Base-by-base conservation (phyloP, 257 asterid genomes). In the Gentiana macrophylla region DNA sequence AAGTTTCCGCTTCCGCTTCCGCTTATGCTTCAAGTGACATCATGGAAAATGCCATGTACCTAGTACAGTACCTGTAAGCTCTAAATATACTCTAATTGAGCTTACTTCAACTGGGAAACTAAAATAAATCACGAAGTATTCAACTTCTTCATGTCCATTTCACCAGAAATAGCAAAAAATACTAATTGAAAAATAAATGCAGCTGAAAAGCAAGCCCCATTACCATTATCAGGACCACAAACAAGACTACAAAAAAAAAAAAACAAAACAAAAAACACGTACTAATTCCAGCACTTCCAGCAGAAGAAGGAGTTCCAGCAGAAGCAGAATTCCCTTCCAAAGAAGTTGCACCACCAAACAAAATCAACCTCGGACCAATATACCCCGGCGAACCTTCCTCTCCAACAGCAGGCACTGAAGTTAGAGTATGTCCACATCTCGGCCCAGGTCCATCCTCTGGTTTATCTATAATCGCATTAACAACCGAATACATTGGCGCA, bases 251-350 rank as follows among this genome's bases (percentile, higher is more conserved):
- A 8, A 56, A 51, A 3, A 6, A 33, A 8, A 12, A 4, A 1
- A 37, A 47, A 24, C 36, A 4, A 5, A 15, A 13, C 52, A 41
- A 24, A 45, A 58, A 55, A 55, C 56, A 68, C 95, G 45, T 86
- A 90, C 97, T 76, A 63, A 90, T 86, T 81, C 98, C 98, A n/a
- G 97, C 95, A 66, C 88, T 84, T 74, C 95, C 98, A 11, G 98
- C 94, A 3, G 97, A 79, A 24, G 98, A 74, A 45, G 98, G 98
- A 60, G 98, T 87, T 68, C 98, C 96, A 4, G 95, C 67, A 45
- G 83, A 84, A 33, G 81, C 92, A 38, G 98, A 86, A 77, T 91
- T 91, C 65, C 98, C 98, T 71, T 91, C 97, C 37, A 91, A 84
- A 2, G 98, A 95, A 6, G 98, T 91, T 57, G 98, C 98, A 52